Evolutionary conservation across 768 basidiomycete genomes (phyloP), one percentile per base, ranked within the genome.

Genomic region (Pleurotus cornucopiae): DNA sequence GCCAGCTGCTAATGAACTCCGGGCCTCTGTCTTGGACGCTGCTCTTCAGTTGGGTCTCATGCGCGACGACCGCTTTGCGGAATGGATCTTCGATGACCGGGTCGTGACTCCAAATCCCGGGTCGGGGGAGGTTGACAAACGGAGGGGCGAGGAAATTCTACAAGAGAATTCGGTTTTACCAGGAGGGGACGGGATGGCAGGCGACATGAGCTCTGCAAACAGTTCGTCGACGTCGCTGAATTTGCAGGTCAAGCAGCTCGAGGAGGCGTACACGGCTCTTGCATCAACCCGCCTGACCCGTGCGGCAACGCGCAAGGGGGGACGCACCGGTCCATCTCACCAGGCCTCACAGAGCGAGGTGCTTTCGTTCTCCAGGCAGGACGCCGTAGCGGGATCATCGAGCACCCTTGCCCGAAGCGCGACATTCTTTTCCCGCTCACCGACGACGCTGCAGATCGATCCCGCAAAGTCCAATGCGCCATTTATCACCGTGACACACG

Each of bases 11-110:
- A 60, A 61, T 51, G 57, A 60, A 13, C 56, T 70, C 21, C 66
- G 70, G 12, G 67, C 69, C 11, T 72, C 71, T 9, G 63, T 72
- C 4, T 63, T 68, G 49, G 69, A 73, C 52, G 67, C 63, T 53
- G 70, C 69, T 39, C 57, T 68, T 34, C 66, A 71, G 46, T 61
- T 73, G 7, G 71, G 70, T 14, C 68, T 66, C 1, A 62, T 73
- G 9, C 68, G 71, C 55, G 60, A 64, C 9, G 66, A 70, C 58
- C 57, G 62, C 39, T 58, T 71, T 30, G 68, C 67, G 20, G 61
- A 67, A 38, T 73, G 71, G 69, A 67, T 71, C 59, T 71, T 71
- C 58, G 61, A 61, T 44, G 69, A 71, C 47, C 61, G 25, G 34
- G 44, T 20, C 11, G 41, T 53, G 12, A n/a, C 51, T 9, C 39